These are phyloP conservation scores for Liquidambar formosana DNA, from an alignment of 164 flowering plant genomes.

Conservation along the genomic window DNA sequence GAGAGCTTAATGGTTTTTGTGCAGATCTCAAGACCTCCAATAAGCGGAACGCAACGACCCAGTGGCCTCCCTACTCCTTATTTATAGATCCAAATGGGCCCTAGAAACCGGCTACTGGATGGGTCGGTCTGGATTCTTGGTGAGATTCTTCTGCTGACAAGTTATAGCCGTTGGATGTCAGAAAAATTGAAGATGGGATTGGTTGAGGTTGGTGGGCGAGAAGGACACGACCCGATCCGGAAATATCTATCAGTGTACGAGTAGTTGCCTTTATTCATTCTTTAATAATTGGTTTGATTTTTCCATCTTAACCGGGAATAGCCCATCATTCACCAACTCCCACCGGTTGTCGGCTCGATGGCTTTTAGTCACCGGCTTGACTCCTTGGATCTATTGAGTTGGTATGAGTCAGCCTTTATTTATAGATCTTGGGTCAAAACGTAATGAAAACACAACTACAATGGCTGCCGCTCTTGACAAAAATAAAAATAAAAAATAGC, in stretches of 20 bases:
- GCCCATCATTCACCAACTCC: conserved; percentile 25
- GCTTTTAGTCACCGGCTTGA: conserved; percentile 3
- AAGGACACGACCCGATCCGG: background rate
- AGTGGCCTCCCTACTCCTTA: background rate
- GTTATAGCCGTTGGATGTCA: conserved; percentile 23
- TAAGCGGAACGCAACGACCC: background rate
- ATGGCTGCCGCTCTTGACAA: too few relatives aligned
- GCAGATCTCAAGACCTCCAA: conserved; percentile 1
- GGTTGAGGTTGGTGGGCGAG: conserved; percentile 20
- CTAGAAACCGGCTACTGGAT: conserved; percentile 14
- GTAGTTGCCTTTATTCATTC: background rate
- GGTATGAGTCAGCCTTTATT: background rate
- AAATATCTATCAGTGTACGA: background rate
- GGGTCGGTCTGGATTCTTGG: conserved; percentile 6
- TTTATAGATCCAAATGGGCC: conserved; percentile 14
- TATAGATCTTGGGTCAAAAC: background rate
- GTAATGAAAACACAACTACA: background rate
- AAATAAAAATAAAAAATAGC: too few relatives aligned
- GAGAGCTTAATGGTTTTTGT: background rate
- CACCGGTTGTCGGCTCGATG: conserved; percentile 14
- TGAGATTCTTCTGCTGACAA: background rate
- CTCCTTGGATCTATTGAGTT: background rate
- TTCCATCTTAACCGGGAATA: conserved; percentile 9
- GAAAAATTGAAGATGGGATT: background rate
- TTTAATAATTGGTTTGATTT: background rate